Evolutionary conservation across 139 green algal genomes (phyloP), one percentile per base, ranked within the genome.

Genomic region (Yamagishiella unicocca): DNA sequence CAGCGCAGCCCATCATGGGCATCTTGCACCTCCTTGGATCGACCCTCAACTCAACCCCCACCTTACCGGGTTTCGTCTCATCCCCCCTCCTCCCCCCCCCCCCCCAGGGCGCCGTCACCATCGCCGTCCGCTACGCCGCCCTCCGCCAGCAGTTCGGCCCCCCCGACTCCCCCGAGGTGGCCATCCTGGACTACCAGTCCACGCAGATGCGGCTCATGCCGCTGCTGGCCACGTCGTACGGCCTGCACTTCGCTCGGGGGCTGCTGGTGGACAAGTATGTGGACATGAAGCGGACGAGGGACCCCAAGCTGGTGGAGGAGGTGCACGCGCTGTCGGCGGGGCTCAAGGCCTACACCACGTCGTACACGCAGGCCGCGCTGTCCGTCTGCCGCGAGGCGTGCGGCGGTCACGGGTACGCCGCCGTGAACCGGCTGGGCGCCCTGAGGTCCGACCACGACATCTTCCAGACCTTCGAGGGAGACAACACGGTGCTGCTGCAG

Each of bases 401-500:
- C 79, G 96, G 96, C 38, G 96, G 96, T 31, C 96, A 98, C 85
- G 95, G 95, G 42, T 96, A 96, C 82, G 95, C 95, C 7, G 94
- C 95, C 0, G 90, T 95, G 17, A 98, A 98, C 91, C 92, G 95
- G 21, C 91, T 98, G 73, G 95, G 95, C 25, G 90, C 91, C n/a
- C 89, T 95, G 90, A 92, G 95, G 42, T 93, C 81, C 31, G 95
- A 98, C 85, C 95, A 98, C 72, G 95, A 97, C 94, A 97, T 97
- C 90, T 96, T 96, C 90, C 93, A 95, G 86, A 97, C 94, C 21
- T 95, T 95, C 89, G 93, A 95, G 87, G 94, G 95, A 7, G 95
- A 98, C 91, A 98, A 98, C 93, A 97, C 95, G 21, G 95, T 98
- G 86, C 91, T 98, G 86, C 92, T 96, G 92, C 95, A 97, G 94